Evolutionary conservation across 352 stramenopile species (phyloP), one percentile per base, ranked within the genome.

Genomic region (Phytophthora hibernalis): DNA sequence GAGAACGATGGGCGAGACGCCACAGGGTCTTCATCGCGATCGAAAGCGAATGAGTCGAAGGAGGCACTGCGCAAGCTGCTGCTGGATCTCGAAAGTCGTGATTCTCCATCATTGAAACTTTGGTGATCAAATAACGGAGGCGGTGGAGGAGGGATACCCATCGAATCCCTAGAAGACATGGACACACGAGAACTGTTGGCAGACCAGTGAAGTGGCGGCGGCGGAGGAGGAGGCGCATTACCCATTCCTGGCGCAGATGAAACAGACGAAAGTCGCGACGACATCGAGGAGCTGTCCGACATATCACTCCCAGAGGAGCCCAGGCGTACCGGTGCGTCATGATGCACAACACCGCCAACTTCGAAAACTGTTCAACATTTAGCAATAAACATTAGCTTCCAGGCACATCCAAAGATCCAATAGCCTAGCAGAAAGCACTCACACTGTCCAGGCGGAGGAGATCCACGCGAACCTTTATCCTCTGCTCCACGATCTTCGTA

Each of bases 391-490:
- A 59, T 54, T 26, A 63, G 37, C 37, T 20, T 8, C 15, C 15
- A 43, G 21, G 10, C 22, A 15, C 22, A 16, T 20, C 12, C 35
- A 15, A 24, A 16, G 30, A 31, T 20, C 15, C 26, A 38, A 8
- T 40, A 26, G 38, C 10, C 24, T 31, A 53, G 7, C 15, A 40
- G 33, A 33, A 69, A 54, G 15, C 45, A 84, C 82, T 64, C 79
- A 92, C 85, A 95, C 63, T 94, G 80, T 40, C 87, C 87, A 52
- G 87, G 87, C 2, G 85, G 79, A 3, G 87, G 2, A 92, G 64
- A 48, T 95, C 87, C 5, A 95, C 70, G 10, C 83, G 85, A 26
- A 91, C 72, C 69, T 88, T 88, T 2, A 62, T 45, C 37, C 86
- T 90, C 31, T 81, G 74, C 56, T 92, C 83, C 13, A 93, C 82